phyloP scores from a whole-genome alignment of 495 filamentous ascomycete species.

The Schizothecium vesticola region DNA sequence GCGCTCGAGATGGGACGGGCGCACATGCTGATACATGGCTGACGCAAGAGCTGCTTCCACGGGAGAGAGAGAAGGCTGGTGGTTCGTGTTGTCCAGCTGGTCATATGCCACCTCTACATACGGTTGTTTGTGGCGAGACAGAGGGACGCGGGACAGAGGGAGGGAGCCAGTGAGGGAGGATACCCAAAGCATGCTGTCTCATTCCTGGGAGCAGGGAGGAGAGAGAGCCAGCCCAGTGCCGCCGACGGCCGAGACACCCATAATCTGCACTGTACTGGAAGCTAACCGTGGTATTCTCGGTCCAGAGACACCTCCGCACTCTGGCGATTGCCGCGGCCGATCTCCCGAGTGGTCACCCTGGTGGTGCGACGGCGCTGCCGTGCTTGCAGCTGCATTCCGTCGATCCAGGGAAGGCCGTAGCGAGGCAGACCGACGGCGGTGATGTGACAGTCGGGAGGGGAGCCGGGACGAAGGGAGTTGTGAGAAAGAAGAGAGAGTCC shows the following conservation, averaged over 20 bases:
- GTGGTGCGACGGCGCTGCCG: neutral
- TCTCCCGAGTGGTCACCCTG: conserved; percentile 4
- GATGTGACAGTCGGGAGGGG: neutral
- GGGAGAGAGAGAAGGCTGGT: neutral
- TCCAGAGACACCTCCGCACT: conserved; percentile 14
- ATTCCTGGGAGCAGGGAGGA: neutral
- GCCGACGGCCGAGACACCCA: conserved; percentile 21
- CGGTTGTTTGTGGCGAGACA: neutral
- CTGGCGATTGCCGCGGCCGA: conserved; percentile 16
- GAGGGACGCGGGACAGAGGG: neutral
- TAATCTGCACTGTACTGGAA: neutral
- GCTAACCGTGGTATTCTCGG: neutral
- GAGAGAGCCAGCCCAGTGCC: conserved; percentile 9
- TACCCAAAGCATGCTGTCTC: neutral
- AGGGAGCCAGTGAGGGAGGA: neutral
- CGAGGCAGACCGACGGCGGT: neutral
- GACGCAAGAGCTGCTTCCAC: neutral
- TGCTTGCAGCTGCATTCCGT: neutral
- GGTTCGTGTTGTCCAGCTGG: neutral
- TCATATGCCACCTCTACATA: neutral
- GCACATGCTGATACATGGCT: neutral
- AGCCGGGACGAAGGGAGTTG: neutral
- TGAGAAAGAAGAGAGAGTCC: neutral
- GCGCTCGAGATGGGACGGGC: neutral
- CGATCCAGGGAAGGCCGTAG: neutral